A percentile compares a stretch with the other conserved stretches of the same genome.
Evolutionary conservation across 495 filamentous ascomycete species (phyloP).

Genomic region (Neurospora sp.): DNA sequence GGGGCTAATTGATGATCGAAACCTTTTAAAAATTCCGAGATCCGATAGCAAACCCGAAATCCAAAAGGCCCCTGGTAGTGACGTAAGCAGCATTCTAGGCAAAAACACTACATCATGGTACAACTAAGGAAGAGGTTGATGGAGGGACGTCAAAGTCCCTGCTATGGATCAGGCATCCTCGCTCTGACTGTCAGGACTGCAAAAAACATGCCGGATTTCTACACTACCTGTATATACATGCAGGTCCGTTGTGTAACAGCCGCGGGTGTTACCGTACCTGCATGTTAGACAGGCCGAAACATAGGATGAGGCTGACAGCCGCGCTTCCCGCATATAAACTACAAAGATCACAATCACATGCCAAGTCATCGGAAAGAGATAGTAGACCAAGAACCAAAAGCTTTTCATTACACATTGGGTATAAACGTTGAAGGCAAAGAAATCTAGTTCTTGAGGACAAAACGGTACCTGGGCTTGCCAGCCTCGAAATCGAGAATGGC

Average conservation of each 20-base stretch:
- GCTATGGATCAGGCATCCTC: not conserved
- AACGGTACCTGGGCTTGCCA: constrained; percentile 65
- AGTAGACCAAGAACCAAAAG: not conserved
- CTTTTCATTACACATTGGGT: not conserved
- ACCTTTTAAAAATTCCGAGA: not conserved
- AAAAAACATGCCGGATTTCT: not conserved
- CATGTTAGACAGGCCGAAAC: not conserved
- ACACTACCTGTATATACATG: not conserved
- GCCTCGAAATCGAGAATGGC: constrained; percentile 57
- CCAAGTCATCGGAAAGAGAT: not conserved
- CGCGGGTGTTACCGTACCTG: not conserved
- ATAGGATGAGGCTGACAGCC: not conserved
- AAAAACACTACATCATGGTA: too few species aligned
- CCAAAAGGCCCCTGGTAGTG: not conserved
- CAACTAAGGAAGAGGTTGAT: too few species aligned
- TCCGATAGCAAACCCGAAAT: not conserved
- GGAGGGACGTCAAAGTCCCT: too few species aligned
- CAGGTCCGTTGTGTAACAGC: not conserved
- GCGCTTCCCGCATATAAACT: not conserved
- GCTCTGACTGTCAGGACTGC: too few species aligned
- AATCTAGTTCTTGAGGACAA: constrained; percentile 52
- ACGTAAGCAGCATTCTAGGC: too few species aligned
- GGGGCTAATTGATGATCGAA: not conserved
- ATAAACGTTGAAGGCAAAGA: not conserved
- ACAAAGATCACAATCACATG: not conserved